Conservation (phyloP, 305 asterid species). For the Euphrasia arctica region DNA sequence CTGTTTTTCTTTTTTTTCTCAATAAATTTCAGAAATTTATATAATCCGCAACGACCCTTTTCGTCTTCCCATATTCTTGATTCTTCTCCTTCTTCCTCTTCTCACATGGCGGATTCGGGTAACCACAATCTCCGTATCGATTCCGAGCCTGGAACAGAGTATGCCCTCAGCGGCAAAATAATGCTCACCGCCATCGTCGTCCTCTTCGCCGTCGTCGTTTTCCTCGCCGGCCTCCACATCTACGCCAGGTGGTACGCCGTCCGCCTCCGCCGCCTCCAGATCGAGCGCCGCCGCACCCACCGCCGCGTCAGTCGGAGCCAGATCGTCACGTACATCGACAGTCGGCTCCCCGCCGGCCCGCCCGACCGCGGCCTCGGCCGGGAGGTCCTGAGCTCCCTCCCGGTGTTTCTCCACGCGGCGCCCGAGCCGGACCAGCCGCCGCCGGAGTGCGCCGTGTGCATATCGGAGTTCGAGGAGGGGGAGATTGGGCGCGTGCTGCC, state of each 20-base stretch:
- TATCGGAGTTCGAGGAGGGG: slow-evolving; percentile 63
- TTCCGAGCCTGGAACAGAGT: slow-evolving; percentile 33
- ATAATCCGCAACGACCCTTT: not conserved
- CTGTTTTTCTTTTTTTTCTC: not conserved
- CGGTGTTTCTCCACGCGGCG: slow-evolving; percentile 54
- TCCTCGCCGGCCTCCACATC: slow-evolving; percentile 65
- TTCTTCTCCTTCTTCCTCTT: slow-evolving; percentile 21
- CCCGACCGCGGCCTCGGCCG: slow-evolving; percentile 57
- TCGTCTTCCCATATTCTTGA: too few relatives aligned
- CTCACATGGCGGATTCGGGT: slow-evolving; percentile 22
- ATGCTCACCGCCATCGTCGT: slow-evolving; percentile 71
- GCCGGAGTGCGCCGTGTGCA: slow-evolving; percentile 71
- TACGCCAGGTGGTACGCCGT: slow-evolving; percentile 68
- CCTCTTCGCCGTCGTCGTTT: slow-evolving; percentile 58
- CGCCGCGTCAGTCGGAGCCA: slow-evolving; percentile 43
- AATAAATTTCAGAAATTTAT: too few relatives aligned
- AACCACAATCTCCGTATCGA: not conserved
- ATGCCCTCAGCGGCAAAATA: slow-evolving; percentile 67
- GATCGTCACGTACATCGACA: slow-evolving; percentile 50
- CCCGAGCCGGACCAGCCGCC: slow-evolving; percentile 36
- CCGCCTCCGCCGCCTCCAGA: slow-evolving; percentile 48
- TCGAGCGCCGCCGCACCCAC: slow-evolving; percentile 48
- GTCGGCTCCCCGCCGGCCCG: slow-evolving; percentile 30
- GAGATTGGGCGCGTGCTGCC: slow-evolving; percentile 65
- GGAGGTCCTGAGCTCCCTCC: slow-evolving; percentile 53